Evolutionary conservation across 116 monocot genomes (phyloP), one percentile per base, ranked within the genome.

Genomic region (Phalaenopsis hybrid): DNA sequence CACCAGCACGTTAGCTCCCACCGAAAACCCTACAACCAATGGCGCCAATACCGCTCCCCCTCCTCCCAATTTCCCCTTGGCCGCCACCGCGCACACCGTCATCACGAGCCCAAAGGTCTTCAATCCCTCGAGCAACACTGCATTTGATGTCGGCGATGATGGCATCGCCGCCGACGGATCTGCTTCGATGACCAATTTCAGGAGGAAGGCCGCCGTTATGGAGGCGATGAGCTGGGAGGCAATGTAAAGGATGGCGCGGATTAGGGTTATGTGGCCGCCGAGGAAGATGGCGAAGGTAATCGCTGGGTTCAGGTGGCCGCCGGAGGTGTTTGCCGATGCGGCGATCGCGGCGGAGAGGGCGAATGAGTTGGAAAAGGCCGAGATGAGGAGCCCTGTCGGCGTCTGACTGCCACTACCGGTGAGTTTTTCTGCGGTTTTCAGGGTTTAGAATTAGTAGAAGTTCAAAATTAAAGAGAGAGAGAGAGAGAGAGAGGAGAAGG

Each of bases 71-170:
- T 76, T 80, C n/a, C 80, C 75, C 49, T 84, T 80, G 6, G 75
- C 4, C 45, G 84, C 84, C 31, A 80, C 80, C 44, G 84, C 84
- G 75, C 80, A 84, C 12, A 84, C 84, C 59, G 84, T 84, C 74
- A 80, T 80, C 23, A 84, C 84, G 49, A 84, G 80, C 5, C 80
- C 80, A 34, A 84, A 84, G 12, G 84, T 84, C 84, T 80, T 84
- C 17, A 84, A 79, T 16, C 74, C 59, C 76, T 84, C 84, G n/a
- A 84, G 48, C 59, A 84, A 59, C 5, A 84, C 44, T 10, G 76
- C 84, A 46, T 80, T 57, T 80, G 57, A 80, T 3, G 65, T 80
- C 63, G 45, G 43, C 48, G 63, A 75, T 43, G 61, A 79, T 45
- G 84, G 18, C 10, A 80, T 74, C 10, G 20, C 79, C 75, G 75